Evolutionary conservation across 2,329 filamentous ascomycete species (phyloP), one percentile per base, ranked within the genome.

Genomic region (Colletotrichum camelliae): DNA sequence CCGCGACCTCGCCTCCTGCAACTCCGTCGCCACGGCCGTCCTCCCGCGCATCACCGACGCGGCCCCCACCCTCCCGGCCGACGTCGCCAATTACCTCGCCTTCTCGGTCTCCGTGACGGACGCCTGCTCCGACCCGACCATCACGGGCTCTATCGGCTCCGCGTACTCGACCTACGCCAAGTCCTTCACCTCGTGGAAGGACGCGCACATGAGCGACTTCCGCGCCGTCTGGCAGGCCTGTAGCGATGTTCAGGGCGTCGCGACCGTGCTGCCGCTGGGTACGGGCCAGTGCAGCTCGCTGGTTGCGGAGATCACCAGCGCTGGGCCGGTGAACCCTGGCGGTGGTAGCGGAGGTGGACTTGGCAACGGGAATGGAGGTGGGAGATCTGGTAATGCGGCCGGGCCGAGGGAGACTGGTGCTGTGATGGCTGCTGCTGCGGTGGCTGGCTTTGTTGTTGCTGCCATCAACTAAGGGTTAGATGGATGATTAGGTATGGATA

Each of bases 81-180:
- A 78, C 4, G 78, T 83, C 15, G 21, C 62, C 21, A 58, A 67
- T 33, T 82, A 77, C 65, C 57, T 83, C 21, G 82, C 81, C 12
- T 18, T 77, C 8, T 16, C 68, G 15, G 74, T 65, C 16, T 79
- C 79, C 55, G 31, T 70, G 43, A 80, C 80, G 27, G 74, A 81
- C 27, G 13, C 62, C 2, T 83, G 81, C 74, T 77, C 79, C 29
- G 21, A 82, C 35, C 81, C 81, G 9, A 72, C 61, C 3, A 73
- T 82, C 43, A 83, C 81, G 9, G 81, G 81, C 8, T 77, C 79
- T 21, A 48, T 81, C 65, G 80, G 79, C 21, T 74, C 77, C 1
- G 81, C 81, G 21, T 82, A 80, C 77, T 78, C 79, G 3, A 80
- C 78, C 5, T 83, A 78, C 37, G 77, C 74, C 18, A 73, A 73